These are phyloP conservation scores for Anthracocystis walkeri DNA, from an alignment of 1,284 basidiomycete genomes.

Conservation along the genomic window DNA sequence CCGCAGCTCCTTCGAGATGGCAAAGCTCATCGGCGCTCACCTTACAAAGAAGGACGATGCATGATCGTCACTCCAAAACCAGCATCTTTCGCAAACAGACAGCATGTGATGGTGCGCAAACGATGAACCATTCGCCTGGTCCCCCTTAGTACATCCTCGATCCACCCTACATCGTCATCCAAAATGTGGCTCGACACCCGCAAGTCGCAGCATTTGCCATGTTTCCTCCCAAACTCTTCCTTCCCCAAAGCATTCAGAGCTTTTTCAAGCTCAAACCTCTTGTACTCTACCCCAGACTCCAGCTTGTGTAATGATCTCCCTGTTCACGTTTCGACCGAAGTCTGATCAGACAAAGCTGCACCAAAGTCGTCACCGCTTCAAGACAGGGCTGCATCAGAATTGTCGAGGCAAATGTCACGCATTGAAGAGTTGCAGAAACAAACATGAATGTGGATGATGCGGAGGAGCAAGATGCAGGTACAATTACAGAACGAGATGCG, in stretches of 20 bases:
- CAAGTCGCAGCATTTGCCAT: not conserved
- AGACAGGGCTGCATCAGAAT: too few species aligned
- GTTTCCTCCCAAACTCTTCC: not conserved
- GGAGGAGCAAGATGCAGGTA: slow-evolving; percentile 16
- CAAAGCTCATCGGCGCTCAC: slow-evolving; percentile 66
- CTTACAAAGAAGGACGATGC: slow-evolving; percentile 63
- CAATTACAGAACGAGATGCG: slow-evolving; percentile 14
- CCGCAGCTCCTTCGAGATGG: slow-evolving; percentile 67
- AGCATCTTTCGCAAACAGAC: not conserved
- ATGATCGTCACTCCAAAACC: slow-evolving; percentile 10
- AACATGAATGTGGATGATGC: not conserved
- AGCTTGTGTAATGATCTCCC: slow-evolving; percentile 15
- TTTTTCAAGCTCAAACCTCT: not conserved
- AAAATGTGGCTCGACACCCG: slow-evolving; percentile 4
- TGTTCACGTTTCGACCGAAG: not conserved
- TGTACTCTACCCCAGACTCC: slow-evolving; percentile 30
- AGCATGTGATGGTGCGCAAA: too few species aligned
- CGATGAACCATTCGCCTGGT: not conserved
- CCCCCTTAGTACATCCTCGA: not conserved
- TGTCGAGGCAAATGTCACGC: too few species aligned
- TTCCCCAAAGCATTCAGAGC: not conserved
- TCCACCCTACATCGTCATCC: not conserved
- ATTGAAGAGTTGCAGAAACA: too few species aligned
- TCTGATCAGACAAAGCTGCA: too few species aligned
- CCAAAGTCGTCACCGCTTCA: not conserved